Percentiles rank a stretch among this genome's conserved stretches.
These are phyloP conservation scores for Penicillium parvum DNA, from an alignment of 495 filamentous ascomycete species.

Conservation along the genomic window DNA sequence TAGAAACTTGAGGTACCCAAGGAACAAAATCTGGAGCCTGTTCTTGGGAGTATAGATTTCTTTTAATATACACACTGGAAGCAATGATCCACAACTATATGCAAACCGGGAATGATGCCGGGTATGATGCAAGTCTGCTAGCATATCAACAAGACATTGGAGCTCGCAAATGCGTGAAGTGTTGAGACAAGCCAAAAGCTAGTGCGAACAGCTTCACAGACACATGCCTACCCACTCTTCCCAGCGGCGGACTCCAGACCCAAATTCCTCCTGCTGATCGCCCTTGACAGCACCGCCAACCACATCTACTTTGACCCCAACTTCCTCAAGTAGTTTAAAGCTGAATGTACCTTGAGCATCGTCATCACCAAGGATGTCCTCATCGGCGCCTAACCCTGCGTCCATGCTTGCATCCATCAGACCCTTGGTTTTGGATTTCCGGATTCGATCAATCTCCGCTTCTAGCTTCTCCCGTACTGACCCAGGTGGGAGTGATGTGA, in stretches of 20 bases:
- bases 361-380: slow-evolving; percentile 77
- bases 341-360: slow-evolving; percentile 66
- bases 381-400: slow-evolving; percentile 66
- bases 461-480: slow-evolving; percentile 75
- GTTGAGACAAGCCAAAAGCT: background rate
- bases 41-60: too few relatives aligned
- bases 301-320: slow-evolving; percentile 69
- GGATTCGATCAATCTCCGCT: slow-evolving; percentile 73
- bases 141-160: background rate
- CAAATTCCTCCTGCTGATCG: slow-evolving; percentile 49
- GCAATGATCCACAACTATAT: too few relatives aligned
- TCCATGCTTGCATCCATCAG: slow-evolving; percentile 59
- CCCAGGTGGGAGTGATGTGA: slow-evolving; percentile 80
- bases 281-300: slow-evolving; percentile 72
- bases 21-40: too few relatives aligned
- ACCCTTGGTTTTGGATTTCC: slow-evolving; percentile 72
- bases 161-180: too few relatives aligned
- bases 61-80: too few relatives aligned
- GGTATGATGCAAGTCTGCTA: background rate
- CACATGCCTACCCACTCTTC: slow-evolving; percentile 78
- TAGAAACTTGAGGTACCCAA: too few relatives aligned
- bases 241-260: slow-evolving; percentile 70
- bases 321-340: slow-evolving; percentile 78
- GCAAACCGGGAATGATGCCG: background rate
- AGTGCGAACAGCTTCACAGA: slow-evolving; percentile 39